Conservation (phyloP, 2,329 filamentous ascomycete species). For the Pseudocercospora ulei region DNA sequence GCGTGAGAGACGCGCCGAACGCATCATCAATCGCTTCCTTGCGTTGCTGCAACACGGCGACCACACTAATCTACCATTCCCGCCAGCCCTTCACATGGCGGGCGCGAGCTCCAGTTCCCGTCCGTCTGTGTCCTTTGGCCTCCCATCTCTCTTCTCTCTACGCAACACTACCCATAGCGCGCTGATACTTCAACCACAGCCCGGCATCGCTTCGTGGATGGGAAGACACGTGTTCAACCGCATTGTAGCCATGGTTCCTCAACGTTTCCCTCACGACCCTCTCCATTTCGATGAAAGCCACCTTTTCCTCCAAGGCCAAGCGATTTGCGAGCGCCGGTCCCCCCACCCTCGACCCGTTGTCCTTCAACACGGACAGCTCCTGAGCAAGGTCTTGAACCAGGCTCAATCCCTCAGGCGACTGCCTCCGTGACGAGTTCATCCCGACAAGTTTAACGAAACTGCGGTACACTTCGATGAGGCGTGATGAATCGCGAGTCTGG, state of each 20-base stretch:
- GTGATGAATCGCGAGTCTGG: slow-evolving; percentile 57
- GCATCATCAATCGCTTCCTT: too few relatives aligned
- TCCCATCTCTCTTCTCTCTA: too few relatives aligned
- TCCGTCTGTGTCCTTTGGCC: too few relatives aligned
- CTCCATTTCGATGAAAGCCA: slow-evolving; percentile 75
- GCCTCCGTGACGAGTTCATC: slow-evolving; percentile 28
- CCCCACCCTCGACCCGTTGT: slow-evolving; percentile 30
- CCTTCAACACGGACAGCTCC: slow-evolving; percentile 26
- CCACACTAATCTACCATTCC: too few relatives aligned
- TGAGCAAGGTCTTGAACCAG: slow-evolving; percentile 28
- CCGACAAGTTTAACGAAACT: slow-evolving; percentile 20
- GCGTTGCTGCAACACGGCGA: too few relatives aligned
- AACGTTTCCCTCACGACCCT: slow-evolving; percentile 60
- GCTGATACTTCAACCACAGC: slow-evolving; percentile 42
- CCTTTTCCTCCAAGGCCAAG: slow-evolving; percentile 47
- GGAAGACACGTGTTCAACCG: too few relatives aligned
- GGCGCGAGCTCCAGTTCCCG: too few relatives aligned
- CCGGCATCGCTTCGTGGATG: slow-evolving; percentile 33
- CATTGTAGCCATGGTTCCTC: slow-evolving; percentile 33
- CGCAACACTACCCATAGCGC: slow-evolving; percentile 72
- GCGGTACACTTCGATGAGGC: slow-evolving; percentile 68
- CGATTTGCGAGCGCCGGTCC: slow-evolving; percentile 37
- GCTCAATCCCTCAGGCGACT: slow-evolving; percentile 29
- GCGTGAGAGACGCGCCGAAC: too few relatives aligned
- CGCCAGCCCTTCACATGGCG: too few relatives aligned